These are phyloP conservation scores for Vitis hybrid DNA, from an alignment of 177 flowering plant genomes.

Conservation along the genomic window DNA sequence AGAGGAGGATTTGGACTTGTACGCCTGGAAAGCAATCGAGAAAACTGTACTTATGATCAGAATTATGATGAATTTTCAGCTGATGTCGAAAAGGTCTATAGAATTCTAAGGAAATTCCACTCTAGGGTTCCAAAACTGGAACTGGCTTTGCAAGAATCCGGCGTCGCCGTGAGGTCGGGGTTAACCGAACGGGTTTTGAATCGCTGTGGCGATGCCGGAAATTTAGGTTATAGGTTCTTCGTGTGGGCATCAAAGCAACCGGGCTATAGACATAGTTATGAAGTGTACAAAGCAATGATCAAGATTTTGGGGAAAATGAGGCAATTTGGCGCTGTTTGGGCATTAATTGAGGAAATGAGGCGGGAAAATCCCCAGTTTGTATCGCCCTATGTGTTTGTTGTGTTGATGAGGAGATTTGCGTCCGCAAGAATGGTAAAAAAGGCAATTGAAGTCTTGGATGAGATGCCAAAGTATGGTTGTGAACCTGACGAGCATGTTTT, in stretches of 20 bases:
- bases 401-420: conserved; percentile 86
- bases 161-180: conserved; percentile 46
- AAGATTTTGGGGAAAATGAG: conserved; percentile 75
- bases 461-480: conserved; percentile 89
- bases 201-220: conserved; percentile 93
- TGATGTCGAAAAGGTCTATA: conserved; percentile 74
- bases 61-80: conserved; percentile 46
- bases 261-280: conserved; percentile 66
- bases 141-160: conserved; percentile 68
- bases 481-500: conserved; percentile 82
- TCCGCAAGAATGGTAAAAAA: conserved; percentile 80
- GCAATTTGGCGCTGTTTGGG: conserved; percentile 92
- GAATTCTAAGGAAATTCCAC: conserved; percentile 70
- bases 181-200: conserved; percentile 71
- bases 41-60: conserved; percentile 1
- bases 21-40: conserved; percentile 24
- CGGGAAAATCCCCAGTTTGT: conserved; percentile 61
- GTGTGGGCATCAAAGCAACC: conserved; percentile 84
- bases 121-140: conserved; percentile 75
- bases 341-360: conserved; percentile 83
- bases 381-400: conserved; percentile 60
- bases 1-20: conserved; percentile 28
- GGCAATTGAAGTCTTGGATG: conserved; percentile 85
- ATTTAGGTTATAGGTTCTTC: conserved; percentile 70
- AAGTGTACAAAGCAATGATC: conserved; percentile 78